Conservation (phyloP, 345 rosid species). For the Stellera chamaejasme region DNA sequence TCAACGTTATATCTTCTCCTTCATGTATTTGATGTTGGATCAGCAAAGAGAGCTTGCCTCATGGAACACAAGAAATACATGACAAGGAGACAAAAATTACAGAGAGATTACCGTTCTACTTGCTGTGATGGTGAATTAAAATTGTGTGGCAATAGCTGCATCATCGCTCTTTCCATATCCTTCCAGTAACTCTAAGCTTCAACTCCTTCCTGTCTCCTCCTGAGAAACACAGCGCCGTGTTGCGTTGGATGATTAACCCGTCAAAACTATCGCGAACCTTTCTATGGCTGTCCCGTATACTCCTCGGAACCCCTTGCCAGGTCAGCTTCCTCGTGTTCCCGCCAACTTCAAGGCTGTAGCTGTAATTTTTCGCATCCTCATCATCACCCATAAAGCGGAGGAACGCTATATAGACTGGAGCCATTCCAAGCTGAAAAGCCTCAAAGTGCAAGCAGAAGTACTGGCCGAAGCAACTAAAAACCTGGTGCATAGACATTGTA, state of each 20-base stretch:
- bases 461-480: constrained; percentile 79
- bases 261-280: constrained; percentile 81
- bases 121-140: constrained; percentile 1
- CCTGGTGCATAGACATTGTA: constrained; percentile 22
- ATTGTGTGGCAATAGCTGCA: neutral
- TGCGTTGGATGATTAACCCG: constrained; percentile 73
- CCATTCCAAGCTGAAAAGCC: constrained; percentile 76
- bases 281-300: constrained; percentile 69
- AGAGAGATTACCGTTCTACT: constrained; percentile 11
- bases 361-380: constrained; percentile 63
- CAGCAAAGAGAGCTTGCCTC: constrained; percentile 57
- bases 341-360: constrained; percentile 81
- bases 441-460: constrained; percentile 74
- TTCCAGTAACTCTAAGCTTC: constrained; percentile 75
- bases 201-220: constrained; percentile 74
- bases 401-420: constrained; percentile 74
- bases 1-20: constrained; percentile 14
- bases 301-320: constrained; percentile 81
- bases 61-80: constrained; percentile 24
- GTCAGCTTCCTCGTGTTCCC: constrained; percentile 71
- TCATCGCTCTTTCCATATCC: constrained; percentile 84
- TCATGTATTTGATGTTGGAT: constrained; percentile 27
- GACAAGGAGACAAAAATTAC: constrained; percentile 23
- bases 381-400: constrained; percentile 81
- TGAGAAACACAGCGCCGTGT: constrained; percentile 74